These are phyloP conservation scores for Rehmannia glutinosa DNA, from an alignment of 257 asterid species.

Conservation along the genomic window DNA sequence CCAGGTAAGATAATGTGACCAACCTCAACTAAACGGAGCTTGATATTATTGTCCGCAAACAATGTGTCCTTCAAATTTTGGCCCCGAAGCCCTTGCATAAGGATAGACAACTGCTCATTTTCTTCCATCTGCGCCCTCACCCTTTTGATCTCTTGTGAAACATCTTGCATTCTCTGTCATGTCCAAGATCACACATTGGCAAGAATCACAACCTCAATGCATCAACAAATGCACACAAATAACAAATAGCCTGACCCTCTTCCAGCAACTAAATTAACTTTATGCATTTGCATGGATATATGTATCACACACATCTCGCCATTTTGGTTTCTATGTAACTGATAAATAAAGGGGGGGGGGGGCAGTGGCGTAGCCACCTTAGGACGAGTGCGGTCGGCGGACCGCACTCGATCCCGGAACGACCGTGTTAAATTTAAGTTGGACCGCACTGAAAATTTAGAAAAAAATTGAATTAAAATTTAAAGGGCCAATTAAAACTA, in stretches of 20 bases:
- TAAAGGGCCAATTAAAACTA: too few species aligned
- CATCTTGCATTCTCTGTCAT: slow-evolving; percentile 88
- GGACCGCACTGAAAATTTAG: too few species aligned
- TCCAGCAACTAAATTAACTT: neutral
- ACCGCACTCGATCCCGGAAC: too few species aligned
- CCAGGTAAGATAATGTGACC: neutral
- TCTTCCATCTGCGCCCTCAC: slow-evolving; percentile 99
- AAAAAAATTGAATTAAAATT: too few species aligned
- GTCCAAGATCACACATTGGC: slow-evolving; percentile 16
- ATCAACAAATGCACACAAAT: neutral
- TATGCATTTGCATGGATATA: neutral
- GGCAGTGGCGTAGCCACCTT: too few species aligned
- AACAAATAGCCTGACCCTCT: neutral
- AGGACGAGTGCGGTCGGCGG: too few species aligned
- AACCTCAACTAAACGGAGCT: slow-evolving; percentile 95
- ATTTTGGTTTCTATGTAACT: neutral
- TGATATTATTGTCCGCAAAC: slow-evolving; percentile 79
- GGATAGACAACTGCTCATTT: slow-evolving; percentile 77
- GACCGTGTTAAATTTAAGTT: too few species aligned
- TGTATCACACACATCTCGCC: neutral
- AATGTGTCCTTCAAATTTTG: slow-evolving; percentile 76
- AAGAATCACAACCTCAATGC: slow-evolving; percentile 8
- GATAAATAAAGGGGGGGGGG: neutral
- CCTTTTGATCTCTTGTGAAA: slow-evolving; percentile 86
- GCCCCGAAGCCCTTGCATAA: slow-evolving; percentile 97